These are phyloP conservation scores for Diaporthe citriasiana DNA, from an alignment of 2,329 filamentous ascomycete genomes.

Conservation along the genomic window DNA sequence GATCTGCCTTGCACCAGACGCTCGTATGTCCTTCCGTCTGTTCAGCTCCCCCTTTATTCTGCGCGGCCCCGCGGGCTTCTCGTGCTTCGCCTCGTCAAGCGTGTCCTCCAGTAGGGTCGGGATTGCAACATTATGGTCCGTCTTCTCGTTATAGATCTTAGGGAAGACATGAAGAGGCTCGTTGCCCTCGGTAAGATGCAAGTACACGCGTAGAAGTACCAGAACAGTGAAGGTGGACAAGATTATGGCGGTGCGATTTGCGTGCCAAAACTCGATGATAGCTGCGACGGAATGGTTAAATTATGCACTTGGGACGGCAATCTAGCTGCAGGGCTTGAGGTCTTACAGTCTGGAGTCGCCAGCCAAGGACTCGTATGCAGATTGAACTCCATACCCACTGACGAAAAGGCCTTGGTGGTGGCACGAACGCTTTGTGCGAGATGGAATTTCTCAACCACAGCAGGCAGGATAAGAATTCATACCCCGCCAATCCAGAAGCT, in stretches of 20 bases:
- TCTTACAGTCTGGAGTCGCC: conserved; percentile 37
- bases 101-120: conserved; percentile 40
- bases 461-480: background rate
- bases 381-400: conserved; percentile 36
- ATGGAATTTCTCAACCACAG: conserved; percentile 9
- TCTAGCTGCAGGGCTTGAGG: background rate
- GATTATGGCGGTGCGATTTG: conserved; percentile 61
- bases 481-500: conserved; percentile 40
- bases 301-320: background rate
- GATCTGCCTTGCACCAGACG: conserved; percentile 58
- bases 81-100: conserved; percentile 48
- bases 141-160: conserved; percentile 49
- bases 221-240: conserved; percentile 56
- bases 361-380: conserved; percentile 36
- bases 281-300: conserved; percentile 40
- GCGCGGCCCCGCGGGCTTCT: conserved; percentile 59
- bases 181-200: conserved; percentile 55
- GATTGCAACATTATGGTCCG: conserved; percentile 7
- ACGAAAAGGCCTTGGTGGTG: background rate
- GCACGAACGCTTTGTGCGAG: background rate
- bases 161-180: conserved; percentile 56
- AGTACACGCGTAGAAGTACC: conserved; percentile 57
- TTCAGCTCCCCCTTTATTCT: conserved; percentile 59
- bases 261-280: conserved; percentile 60
- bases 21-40: conserved; percentile 53